A percentile compares a stretch with the other conserved stretches of the same genome.
These are phyloP conservation scores for Mycosphaerella sp. DNA, from an alignment of 2,329 filamentous ascomycete genomes.

Conservation along the genomic window DNA sequence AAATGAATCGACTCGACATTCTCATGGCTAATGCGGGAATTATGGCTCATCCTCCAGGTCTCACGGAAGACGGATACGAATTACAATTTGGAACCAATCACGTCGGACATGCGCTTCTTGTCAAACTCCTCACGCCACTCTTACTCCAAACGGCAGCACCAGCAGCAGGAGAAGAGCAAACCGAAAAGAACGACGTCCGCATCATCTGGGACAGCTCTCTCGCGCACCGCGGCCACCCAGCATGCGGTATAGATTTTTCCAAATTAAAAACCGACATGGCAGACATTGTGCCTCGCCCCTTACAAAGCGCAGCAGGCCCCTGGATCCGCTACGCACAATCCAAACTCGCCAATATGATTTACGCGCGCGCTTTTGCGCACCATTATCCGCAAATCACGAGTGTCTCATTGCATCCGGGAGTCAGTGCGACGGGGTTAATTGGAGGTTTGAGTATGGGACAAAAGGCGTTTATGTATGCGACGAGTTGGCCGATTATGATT, in stretches of 20 bases:
- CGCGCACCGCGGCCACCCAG: slow-evolving; percentile 20
- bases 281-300: slow-evolving; percentile 7
- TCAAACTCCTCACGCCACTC: slow-evolving; percentile 27
- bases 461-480: slow-evolving; percentile 13
- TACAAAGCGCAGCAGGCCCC: slow-evolving; percentile 4
- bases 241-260: slow-evolving; percentile 23
- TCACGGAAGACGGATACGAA: slow-evolving; percentile 31
- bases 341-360: slow-evolving; percentile 48
- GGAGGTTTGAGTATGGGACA: slow-evolving; percentile 5
- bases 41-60: slow-evolving; percentile 23
- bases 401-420: slow-evolving; percentile 45
- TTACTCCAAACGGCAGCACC: slow-evolving; percentile 23
- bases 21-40: slow-evolving; percentile 20
- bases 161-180: slow-evolving; percentile 3
- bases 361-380: slow-evolving; percentile 38
- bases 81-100: slow-evolving; percentile 34
- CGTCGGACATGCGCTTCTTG: slow-evolving; percentile 32
- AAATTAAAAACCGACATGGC: slow-evolving; percentile 27
- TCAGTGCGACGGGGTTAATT: slow-evolving; percentile 43
- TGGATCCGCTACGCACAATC: slow-evolving; percentile 42
- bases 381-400: slow-evolving; percentile 42
- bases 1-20: slow-evolving; percentile 22
- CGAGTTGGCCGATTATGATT: slow-evolving; percentile 13
- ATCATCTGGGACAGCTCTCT: slow-evolving; percentile 29
- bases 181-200: slow-evolving; percentile 23